Conservation (phyloP, 129 eudicot species). For the Solidago caesia region DNA sequence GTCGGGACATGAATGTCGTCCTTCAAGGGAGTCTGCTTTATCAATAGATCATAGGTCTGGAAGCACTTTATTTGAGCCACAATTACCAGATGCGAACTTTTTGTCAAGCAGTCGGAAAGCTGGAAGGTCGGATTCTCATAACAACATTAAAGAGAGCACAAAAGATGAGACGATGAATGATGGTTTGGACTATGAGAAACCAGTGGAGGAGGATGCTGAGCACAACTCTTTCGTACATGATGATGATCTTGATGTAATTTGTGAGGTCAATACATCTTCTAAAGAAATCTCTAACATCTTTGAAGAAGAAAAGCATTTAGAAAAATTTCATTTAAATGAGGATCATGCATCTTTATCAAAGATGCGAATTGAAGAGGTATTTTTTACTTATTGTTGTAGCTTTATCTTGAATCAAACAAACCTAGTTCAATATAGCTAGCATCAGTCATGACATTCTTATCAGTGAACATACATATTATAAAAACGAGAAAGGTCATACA, state of each 20-base stretch:
- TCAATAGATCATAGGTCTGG: slow-evolving; percentile 36
- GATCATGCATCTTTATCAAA: slow-evolving; percentile 25
- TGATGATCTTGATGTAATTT: slow-evolving; percentile 16
- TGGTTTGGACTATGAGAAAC: slow-evolving; percentile 21
- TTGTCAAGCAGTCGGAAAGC: slow-evolving; percentile 24
- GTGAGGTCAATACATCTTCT: slow-evolving; percentile 23
- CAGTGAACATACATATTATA: neutral
- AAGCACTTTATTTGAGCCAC: slow-evolving; percentile 27
- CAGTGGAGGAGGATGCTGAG: slow-evolving; percentile 26
- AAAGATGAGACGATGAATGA: slow-evolving; percentile 15
- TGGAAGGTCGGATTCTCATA: slow-evolving; percentile 8
- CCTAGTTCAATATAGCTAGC: slow-evolving; percentile 9
- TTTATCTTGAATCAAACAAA: neutral
- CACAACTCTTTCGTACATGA: slow-evolving; percentile 23
- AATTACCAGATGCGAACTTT: slow-evolving; percentile 20
- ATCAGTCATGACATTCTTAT: neutral
- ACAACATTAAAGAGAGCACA: slow-evolving; percentile 22
- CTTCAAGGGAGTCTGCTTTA: slow-evolving; percentile 29
- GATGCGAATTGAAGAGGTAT: slow-evolving; percentile 41
- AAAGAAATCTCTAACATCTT: slow-evolving; percentile 23
- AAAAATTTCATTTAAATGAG: slow-evolving; percentile 20
- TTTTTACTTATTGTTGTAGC: slow-evolving; percentile 13
- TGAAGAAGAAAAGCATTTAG: slow-evolving; percentile 30
- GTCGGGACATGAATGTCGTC: slow-evolving; percentile 19
- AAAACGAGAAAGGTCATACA: neutral